Evolutionary conservation across 2,329 filamentous ascomycete species (phyloP).

Genomic region (Curvularia verruculosa): DNA sequence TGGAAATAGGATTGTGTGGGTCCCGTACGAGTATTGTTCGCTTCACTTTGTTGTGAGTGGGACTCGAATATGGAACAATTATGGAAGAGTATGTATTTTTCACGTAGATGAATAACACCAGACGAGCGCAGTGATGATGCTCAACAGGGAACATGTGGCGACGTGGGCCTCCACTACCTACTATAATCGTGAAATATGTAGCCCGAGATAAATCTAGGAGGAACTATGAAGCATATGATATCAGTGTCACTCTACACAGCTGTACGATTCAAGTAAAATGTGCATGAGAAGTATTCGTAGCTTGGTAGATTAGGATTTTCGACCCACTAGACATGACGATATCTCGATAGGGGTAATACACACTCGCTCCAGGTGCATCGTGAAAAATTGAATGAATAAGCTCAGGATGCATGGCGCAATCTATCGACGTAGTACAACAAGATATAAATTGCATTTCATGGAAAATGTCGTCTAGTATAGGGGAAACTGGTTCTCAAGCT

Average conservation of each 20-base stretch:
- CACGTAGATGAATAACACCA: conserved; percentile 2
- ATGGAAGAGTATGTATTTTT: conserved; percentile 26
- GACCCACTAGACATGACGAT: neutral
- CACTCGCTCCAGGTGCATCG: neutral
- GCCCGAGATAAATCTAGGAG: too few species aligned
- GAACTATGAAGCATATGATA: too few species aligned
- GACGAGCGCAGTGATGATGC: neutral
- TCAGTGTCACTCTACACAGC: too few species aligned
- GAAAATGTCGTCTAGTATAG: too few species aligned
- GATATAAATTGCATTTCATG: neutral
- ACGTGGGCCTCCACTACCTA: too few species aligned
- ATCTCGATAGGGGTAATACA: neutral
- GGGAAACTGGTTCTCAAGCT: neutral
- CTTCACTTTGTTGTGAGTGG: conserved; percentile 20
- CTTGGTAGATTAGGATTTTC: too few species aligned
- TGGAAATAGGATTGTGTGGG: conserved; percentile 24
- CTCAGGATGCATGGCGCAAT: neutral
- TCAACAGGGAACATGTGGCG: too few species aligned
- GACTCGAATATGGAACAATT: conserved; percentile 17
- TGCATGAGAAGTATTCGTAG: too few species aligned
- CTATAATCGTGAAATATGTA: too few species aligned
- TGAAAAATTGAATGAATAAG: neutral
- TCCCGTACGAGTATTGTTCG: conserved; percentile 32
- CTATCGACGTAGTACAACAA: neutral
- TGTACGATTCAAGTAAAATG: too few species aligned